Evolutionary conservation across 2,329 filamentous ascomycete genomes (phyloP).

Genomic region (Acrocalymma vagum): DNA sequence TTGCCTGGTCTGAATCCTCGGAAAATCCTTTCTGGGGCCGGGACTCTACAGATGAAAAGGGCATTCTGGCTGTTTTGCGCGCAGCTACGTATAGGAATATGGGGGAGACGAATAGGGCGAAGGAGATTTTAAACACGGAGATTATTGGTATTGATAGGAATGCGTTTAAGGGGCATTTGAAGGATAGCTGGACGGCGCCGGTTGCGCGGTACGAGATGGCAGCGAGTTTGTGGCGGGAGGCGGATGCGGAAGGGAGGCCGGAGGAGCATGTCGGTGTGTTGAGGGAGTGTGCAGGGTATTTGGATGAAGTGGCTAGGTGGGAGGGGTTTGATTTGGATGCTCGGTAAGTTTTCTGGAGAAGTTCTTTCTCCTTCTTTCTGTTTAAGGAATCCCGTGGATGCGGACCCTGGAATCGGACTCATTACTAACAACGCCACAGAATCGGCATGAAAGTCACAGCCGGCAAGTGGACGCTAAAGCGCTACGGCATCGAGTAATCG

Average conservation of each 20-base stretch:
- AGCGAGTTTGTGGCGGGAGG: constrained; percentile 79
- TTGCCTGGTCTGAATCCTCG: constrained; percentile 72
- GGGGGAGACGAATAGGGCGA: constrained; percentile 71
- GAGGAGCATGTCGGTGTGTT: constrained; percentile 56
- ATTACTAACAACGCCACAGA: constrained; percentile 25
- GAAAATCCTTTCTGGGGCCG: constrained; percentile 58
- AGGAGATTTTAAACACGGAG: constrained; percentile 66
- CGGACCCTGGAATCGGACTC: too few species aligned
- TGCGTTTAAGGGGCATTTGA: constrained; percentile 66
- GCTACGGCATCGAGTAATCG: constrained; percentile 40
- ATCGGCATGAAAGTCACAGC: constrained; percentile 78
- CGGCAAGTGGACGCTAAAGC: constrained; percentile 69
- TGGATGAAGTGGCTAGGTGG: constrained; percentile 75
- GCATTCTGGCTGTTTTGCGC: constrained; percentile 71
- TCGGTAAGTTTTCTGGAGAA: constrained; percentile 49
- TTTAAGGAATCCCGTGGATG: too few species aligned
- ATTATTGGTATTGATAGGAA: constrained; percentile 67
- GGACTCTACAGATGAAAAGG: constrained; percentile 67
- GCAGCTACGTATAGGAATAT: constrained; percentile 72
- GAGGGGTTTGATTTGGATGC: constrained; percentile 78
- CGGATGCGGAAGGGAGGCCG: constrained; percentile 47
- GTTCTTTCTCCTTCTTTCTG: neutral
- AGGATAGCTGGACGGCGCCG: constrained; percentile 76
- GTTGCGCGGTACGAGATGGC: constrained; percentile 88
- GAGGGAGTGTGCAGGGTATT: constrained; percentile 68